phyloP scores from a whole-genome alignment of 805 yeast genomes.

The Saccharomyces kudriavzevii region DNA sequence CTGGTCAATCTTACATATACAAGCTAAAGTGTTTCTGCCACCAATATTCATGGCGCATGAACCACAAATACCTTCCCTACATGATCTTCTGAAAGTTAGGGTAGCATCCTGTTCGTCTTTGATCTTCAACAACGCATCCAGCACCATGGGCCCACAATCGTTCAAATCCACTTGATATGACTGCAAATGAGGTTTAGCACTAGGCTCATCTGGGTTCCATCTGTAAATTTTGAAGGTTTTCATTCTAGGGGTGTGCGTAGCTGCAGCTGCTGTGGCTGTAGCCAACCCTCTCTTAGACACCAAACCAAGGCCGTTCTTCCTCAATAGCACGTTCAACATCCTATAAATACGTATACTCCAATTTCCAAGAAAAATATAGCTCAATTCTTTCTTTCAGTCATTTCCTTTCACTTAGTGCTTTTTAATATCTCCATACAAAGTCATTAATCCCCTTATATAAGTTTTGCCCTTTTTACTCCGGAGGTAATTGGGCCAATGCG shows the following conservation, averaged over 20 bases:
- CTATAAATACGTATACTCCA: not conserved
- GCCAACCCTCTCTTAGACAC: slow-evolving; percentile 21
- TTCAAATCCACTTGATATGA: slow-evolving; percentile 78
- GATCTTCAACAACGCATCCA: slow-evolving; percentile 89
- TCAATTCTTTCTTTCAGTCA: not conserved
- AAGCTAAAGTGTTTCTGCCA: slow-evolving; percentile 93
- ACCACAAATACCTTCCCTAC: slow-evolving; percentile 99
- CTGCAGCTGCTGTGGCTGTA: slow-evolving; percentile 40
- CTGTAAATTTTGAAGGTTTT: slow-evolving; percentile 91
- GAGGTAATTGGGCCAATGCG: not conserved
- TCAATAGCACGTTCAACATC: not conserved
- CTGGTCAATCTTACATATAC: slow-evolving; percentile 87
- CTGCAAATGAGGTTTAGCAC: slow-evolving; percentile 80
- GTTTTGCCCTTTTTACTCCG: not conserved
- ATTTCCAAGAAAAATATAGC: not conserved
- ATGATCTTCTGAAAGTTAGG: slow-evolving; percentile 92
- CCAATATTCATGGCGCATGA: slow-evolving; percentile 99
- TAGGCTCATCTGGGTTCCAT: slow-evolving; percentile 97
- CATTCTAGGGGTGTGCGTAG: slow-evolving; percentile 40
- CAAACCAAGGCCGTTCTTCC: slow-evolving; percentile 2
- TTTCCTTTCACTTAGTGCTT: not conserved
- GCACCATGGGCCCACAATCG: slow-evolving; percentile 94
- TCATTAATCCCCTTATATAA: not conserved
- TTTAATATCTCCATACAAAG: not conserved
- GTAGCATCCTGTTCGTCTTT: slow-evolving; percentile 96